phyloP scores from a whole-genome alignment of 2,329 filamentous ascomycete genomes.

The Leptosphaerulina australis region DNA sequence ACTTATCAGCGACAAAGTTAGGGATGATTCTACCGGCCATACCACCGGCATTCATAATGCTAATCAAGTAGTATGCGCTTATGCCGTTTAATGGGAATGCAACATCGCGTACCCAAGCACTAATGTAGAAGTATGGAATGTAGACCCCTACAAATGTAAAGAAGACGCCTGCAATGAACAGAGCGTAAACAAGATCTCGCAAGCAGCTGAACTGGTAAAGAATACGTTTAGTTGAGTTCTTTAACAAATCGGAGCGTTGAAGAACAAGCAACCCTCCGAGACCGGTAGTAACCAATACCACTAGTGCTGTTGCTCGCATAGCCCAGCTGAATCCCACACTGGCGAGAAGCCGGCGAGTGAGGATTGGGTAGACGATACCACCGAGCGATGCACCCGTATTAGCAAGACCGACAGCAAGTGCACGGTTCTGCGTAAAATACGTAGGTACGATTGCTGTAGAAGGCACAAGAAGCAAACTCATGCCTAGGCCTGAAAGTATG shows the following conservation, averaged over 20 bases:
- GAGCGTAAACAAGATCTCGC: constrained; percentile 12
- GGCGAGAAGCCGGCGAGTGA: constrained; percentile 60
- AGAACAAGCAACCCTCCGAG: constrained; percentile 51
- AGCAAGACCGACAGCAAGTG: constrained; percentile 59
- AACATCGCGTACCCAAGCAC: constrained; percentile 17
- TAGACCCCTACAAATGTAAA: constrained; percentile 23
- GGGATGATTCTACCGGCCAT: constrained; percentile 55
- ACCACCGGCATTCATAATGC: constrained; percentile 23
- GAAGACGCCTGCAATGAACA: constrained; percentile 26
- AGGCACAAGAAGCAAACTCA: constrained; percentile 25
- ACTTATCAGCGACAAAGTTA: constrained; percentile 58
- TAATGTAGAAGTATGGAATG: constrained; percentile 26
- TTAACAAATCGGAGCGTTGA: constrained; percentile 16
- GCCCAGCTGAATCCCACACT: constrained; percentile 66
- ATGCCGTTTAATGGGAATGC: constrained; percentile 12
- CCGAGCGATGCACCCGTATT: constrained; percentile 53
- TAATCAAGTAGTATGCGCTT: constrained; percentile 19
- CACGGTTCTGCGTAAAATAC: constrained; percentile 57
- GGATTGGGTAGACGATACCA: constrained; percentile 56
- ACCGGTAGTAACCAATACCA: constrained; percentile 53
- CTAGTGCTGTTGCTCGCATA: constrained; percentile 66
- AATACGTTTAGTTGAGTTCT: constrained; percentile 19
- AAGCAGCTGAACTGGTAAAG: constrained; percentile 20
- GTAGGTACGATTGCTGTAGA: constrained; percentile 22
- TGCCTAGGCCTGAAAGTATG: constrained; percentile 21